Evolutionary conservation across 2,329 filamentous ascomycete species (phyloP).

Genomic region (Ophiostoma sp.): DNA sequence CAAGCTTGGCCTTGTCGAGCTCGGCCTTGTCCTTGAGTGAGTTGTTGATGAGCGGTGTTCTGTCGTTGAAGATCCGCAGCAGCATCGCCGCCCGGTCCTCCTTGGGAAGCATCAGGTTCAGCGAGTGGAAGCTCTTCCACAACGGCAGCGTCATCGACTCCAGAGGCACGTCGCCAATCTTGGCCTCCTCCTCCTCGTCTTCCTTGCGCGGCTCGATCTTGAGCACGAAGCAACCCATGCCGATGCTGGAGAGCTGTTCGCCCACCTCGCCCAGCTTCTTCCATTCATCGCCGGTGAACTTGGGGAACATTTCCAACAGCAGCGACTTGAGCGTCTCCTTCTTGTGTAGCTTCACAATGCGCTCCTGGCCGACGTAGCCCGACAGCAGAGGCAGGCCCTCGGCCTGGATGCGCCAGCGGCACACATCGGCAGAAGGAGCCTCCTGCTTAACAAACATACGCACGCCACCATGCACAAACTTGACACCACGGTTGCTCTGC

Average conservation of each 20-base stretch:
- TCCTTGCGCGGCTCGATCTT: slow-evolving; percentile 59
- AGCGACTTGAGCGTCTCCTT: slow-evolving; percentile 76
- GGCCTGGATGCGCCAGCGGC: slow-evolving; percentile 90
- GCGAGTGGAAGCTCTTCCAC: slow-evolving; percentile 85
- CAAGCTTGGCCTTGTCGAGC: slow-evolving; percentile 6
- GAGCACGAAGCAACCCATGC: slow-evolving; percentile 88
- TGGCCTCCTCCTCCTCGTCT: slow-evolving; percentile 8
- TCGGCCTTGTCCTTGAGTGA: slow-evolving; percentile 41
- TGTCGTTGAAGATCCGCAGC: slow-evolving; percentile 84
- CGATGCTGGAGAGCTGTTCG: slow-evolving; percentile 69
- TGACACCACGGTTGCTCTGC: slow-evolving; percentile 47
- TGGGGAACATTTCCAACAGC: slow-evolving; percentile 94
- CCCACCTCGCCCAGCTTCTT: slow-evolving; percentile 80
- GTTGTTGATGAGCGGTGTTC: slow-evolving; percentile 72
- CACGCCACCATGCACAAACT: slow-evolving; percentile 93
- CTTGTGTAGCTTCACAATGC: slow-evolving; percentile 68
- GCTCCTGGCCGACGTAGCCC: slow-evolving; percentile 75
- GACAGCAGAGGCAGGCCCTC: slow-evolving; percentile 90
- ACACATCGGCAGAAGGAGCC: slow-evolving; percentile 76
- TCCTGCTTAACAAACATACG: slow-evolving; percentile 99
- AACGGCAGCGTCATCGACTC: slow-evolving; percentile 86
- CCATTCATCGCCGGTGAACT: slow-evolving; percentile 69
- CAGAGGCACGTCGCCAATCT: slow-evolving; percentile 27
- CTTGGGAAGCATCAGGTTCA: slow-evolving; percentile 98
- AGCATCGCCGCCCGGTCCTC: slow-evolving; percentile 92